Evolutionary conservation across 2,329 filamentous ascomycete species (phyloP).

Genomic region (Alternaria gaisen): DNA sequence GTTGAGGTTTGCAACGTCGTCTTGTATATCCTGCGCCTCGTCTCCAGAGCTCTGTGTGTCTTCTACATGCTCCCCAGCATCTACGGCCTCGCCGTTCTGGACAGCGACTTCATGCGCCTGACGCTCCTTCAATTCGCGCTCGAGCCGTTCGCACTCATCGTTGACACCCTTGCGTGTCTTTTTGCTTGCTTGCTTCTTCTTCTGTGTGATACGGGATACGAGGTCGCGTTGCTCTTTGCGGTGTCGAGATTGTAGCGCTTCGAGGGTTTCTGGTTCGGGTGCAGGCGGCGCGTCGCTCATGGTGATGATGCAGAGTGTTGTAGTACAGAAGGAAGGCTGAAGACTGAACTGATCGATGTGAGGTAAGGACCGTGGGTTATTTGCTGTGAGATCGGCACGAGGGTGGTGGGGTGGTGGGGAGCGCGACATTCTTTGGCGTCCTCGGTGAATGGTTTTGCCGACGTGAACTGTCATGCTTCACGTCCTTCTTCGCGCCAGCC

Average conservation of each 20-base stretch:
- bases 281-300: slow-evolving; percentile 20
- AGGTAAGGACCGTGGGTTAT: slow-evolving; percentile 16
- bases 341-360: background rate
- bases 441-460: slow-evolving; percentile 15
- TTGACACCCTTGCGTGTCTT: slow-evolving; percentile 69
- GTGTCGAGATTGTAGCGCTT: slow-evolving; percentile 80
- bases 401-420: slow-evolving; percentile 21
- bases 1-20: slow-evolving; percentile 17
- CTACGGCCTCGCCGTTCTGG: slow-evolving; percentile 41
- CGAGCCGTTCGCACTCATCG: slow-evolving; percentile 68
- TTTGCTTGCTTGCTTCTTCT: slow-evolving; percentile 97
- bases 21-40: slow-evolving; percentile 24
- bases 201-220: slow-evolving; percentile 84
- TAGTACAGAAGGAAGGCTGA: background rate
- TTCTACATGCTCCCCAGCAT: slow-evolving; percentile 20
- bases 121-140: slow-evolving; percentile 63
- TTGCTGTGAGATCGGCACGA: slow-evolving; percentile 3
- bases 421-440: slow-evolving; percentile 7
- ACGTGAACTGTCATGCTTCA: background rate
- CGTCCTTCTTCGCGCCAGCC: background rate
- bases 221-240: slow-evolving; percentile 89
- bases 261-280: slow-evolving; percentile 60
- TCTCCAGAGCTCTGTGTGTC: background rate
- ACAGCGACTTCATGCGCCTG: slow-evolving; percentile 62
- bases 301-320: background rate